A percentile compares a stretch with the other conserved stretches of the same genome.
Conservation (phyloP, 2,329 filamentous ascomycete species). For the Didymella keratinophila region DNA sequence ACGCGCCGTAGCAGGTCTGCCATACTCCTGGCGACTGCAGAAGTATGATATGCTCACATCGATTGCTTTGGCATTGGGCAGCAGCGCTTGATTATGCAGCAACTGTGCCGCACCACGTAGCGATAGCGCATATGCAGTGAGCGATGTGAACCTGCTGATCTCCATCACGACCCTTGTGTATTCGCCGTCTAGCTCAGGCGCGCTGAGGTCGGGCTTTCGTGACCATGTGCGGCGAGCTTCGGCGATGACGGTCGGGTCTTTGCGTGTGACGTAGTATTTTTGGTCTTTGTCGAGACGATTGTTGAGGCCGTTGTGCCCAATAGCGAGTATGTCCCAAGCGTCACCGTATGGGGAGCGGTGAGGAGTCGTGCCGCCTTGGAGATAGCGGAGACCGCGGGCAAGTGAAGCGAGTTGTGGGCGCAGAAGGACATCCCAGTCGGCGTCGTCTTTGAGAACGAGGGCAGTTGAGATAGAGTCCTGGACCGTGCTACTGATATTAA, state of each 20-base stretch:
- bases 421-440: neutral
- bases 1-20: neutral
- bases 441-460: neutral
- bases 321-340: neutral
- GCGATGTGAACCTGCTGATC: neutral
- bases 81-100: neutral
- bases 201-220: neutral
- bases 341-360: neutral
- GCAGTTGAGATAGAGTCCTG: neutral
- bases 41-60: neutral
- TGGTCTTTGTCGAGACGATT: neutral
- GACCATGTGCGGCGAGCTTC: neutral
- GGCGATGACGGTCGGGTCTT: neutral
- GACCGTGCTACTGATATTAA: neutral
- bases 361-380: neutral
- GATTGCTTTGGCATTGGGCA: neutral
- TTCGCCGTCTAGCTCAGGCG: neutral
- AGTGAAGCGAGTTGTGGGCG: neutral
- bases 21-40: neutral
- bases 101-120: neutral
- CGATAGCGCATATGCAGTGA: neutral
- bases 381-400: neutral
- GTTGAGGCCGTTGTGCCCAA: neutral
- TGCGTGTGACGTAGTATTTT: neutral
- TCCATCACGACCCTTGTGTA: neutral